These are phyloP conservation scores for Graphiopsis chlorocephala DNA, from an alignment of 2,329 filamentous ascomycete genomes.

Conservation along the genomic window DNA sequence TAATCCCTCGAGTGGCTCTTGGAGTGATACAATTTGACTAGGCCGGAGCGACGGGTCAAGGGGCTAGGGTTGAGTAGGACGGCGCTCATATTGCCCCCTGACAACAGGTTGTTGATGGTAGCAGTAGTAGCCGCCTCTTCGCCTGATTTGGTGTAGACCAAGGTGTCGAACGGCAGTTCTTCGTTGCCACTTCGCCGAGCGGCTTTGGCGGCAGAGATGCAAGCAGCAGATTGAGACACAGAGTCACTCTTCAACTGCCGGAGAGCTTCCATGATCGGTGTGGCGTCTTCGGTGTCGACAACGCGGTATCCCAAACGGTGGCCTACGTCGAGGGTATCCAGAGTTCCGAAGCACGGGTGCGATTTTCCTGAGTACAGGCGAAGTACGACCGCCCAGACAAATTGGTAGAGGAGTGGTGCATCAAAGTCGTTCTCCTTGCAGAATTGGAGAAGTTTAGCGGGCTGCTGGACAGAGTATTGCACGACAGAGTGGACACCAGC, in stretches of 20 bases:
- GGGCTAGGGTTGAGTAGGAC: slow-evolving; percentile 1
- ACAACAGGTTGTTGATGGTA: slow-evolving; percentile 8
- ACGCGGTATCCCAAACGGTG: slow-evolving; percentile 6
- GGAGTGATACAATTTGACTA: slow-evolving; percentile 10
- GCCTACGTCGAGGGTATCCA: not conserved
- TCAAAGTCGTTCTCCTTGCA: slow-evolving; percentile 13
- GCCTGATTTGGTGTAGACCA: slow-evolving; percentile 4
- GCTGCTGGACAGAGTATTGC: slow-evolving; percentile 2
- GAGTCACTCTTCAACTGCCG: slow-evolving; percentile 7
- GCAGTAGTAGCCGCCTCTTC: not conserved
- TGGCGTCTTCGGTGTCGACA: not conserved
- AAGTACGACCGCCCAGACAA: slow-evolving; percentile 12
- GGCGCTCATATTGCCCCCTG: slow-evolving; percentile 6
- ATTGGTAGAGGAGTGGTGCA: slow-evolving; percentile 4
- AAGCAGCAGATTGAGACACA: not conserved
- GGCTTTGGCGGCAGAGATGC: not conserved
- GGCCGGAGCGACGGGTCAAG: slow-evolving; percentile 5
- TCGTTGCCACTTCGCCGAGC: not conserved
- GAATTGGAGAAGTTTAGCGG: slow-evolving; percentile 8
- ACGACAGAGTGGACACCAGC: not conserved
- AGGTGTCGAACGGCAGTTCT: slow-evolving; percentile 8
- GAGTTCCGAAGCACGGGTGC: slow-evolving; percentile 3
- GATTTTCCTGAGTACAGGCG: slow-evolving; percentile 5
- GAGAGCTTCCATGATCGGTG: not conserved
- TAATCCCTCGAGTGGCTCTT: not conserved